A percentile compares a stretch with the other conserved stretches of the same genome.
phyloP scores from a whole-genome alignment of 2,329 filamentous ascomycete species.

The Fusarium sterilihyphosum region DNA sequence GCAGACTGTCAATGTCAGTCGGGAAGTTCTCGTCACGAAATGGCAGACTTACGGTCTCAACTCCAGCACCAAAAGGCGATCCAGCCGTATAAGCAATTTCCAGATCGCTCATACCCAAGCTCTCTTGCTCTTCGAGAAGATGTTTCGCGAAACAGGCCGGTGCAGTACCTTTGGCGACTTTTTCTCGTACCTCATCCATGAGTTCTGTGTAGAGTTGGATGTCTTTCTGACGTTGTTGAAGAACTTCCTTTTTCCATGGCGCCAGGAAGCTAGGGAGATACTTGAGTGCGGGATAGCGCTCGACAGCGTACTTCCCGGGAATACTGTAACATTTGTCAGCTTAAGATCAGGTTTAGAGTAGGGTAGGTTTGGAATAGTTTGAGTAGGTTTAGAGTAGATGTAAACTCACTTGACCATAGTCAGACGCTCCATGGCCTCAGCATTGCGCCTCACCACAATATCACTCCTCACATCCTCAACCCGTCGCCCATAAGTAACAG shows the following conservation, averaged over 20 bases:
- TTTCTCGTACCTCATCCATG: slow-evolving; percentile 53
- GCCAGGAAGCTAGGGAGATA: slow-evolving; percentile 51
- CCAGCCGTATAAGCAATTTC: slow-evolving; percentile 58
- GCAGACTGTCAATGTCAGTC: slow-evolving; percentile 47
- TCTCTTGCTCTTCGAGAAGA: slow-evolving; percentile 53
- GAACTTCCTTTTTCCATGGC: slow-evolving; percentile 53
- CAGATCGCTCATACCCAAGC: slow-evolving; percentile 52
- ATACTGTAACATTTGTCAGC: slow-evolving; percentile 2
- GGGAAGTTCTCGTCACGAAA: rapidly evolving
- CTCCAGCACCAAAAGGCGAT: slow-evolving; percentile 56
- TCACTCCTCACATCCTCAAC: slow-evolving; percentile 47
- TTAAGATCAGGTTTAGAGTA: too few species aligned
- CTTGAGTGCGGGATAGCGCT: slow-evolving; percentile 53
- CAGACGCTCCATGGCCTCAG: slow-evolving; percentile 54
- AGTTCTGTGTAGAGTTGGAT: slow-evolving; percentile 52
- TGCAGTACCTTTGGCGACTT: slow-evolving; percentile 44
- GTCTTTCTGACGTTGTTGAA: slow-evolving; percentile 51
- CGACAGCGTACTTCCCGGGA: slow-evolving; percentile 49
- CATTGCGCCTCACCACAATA: slow-evolving; percentile 51
- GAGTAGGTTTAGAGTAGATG: too few species aligned
- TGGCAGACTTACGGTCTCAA: slow-evolving; percentile 49
- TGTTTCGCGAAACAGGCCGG: slow-evolving; percentile 56
- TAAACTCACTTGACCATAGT: slow-evolving; percentile 53
- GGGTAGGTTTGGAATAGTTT: rapidly evolving
- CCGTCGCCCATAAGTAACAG: slow-evolving; percentile 53